Conservation (phyloP, 257 asterid species). For the Rubia yunnanensis region DNA sequence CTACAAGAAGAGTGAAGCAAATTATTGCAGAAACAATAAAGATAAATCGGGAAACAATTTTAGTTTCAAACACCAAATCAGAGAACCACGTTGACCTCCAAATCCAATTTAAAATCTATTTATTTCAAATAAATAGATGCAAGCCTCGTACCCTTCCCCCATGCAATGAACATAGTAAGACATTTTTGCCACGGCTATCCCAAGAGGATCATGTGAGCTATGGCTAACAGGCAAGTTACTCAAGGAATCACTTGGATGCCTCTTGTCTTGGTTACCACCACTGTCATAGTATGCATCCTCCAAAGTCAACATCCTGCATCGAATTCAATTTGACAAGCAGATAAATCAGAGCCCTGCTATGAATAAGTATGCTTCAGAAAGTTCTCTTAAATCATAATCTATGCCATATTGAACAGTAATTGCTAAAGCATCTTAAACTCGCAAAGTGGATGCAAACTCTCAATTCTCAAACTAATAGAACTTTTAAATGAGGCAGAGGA, state of each 20-base stretch:
- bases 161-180: conserved; percentile 77
- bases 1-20: not conserved
- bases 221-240: conserved; percentile 40
- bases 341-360: not conserved
- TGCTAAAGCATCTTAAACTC: not conserved
- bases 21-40: not conserved
- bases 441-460: conserved; percentile 1
- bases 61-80: not conserved
- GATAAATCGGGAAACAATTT: not conserved
- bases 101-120: not conserved
- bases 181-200: conserved; percentile 86
- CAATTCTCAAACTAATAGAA: not conserved
- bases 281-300: conserved; percentile 75
- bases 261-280: conserved; percentile 32
- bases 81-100: not conserved
- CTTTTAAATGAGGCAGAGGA: not conserved
- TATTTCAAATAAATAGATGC: not conserved
- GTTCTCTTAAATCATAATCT: not conserved
- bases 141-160: conserved; percentile 83
- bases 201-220: conserved; percentile 59
- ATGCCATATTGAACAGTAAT: not conserved
- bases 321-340: conserved; percentile 12
- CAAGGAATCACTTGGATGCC: conserved; percentile 21
- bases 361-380: not conserved
- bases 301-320: conserved; percentile 75